Conservation (phyloP, 2,329 filamentous ascomycete species). For the Cordyceps cateniannulata region DNA sequence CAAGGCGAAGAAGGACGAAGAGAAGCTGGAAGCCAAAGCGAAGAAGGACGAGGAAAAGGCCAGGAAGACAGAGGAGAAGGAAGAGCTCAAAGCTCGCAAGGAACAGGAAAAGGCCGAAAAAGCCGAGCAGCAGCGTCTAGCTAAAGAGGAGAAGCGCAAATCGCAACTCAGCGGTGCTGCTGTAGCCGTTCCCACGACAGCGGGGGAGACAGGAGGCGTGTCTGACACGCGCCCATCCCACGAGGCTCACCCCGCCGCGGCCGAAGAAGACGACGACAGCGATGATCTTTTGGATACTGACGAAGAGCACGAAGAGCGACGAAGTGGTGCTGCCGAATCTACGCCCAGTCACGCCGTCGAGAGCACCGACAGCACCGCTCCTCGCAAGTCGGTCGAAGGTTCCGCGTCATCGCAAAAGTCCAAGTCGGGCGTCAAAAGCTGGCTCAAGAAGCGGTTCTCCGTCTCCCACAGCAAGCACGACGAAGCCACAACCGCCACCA, state of each 20-base stretch:
- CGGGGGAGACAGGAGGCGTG: neutral
- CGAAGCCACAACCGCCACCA: neutral
- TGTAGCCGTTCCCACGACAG: slow-evolving; percentile 14
- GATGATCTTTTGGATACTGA: slow-evolving; percentile 16
- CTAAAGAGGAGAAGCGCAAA: slow-evolving; percentile 48
- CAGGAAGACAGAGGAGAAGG: slow-evolving; percentile 22
- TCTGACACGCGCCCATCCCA: neutral
- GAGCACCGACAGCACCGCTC: slow-evolving; percentile 1
- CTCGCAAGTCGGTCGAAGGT: slow-evolving; percentile 13
- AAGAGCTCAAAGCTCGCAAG: slow-evolving; percentile 34
- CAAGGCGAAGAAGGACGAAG: slow-evolving; percentile 6
- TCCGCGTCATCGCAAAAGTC: slow-evolving; percentile 22
- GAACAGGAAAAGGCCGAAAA: slow-evolving; percentile 47
- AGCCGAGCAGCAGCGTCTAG: slow-evolving; percentile 44
- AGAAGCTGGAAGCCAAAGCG: slow-evolving; percentile 33
- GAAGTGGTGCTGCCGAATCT: neutral
- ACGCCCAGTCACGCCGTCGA: neutral
- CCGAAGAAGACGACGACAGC: slow-evolving; percentile 4
- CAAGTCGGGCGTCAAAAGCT: slow-evolving; percentile 41
- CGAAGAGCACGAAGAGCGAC: slow-evolving; percentile 15
- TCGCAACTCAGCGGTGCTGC: slow-evolving; percentile 21
- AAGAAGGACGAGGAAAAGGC: slow-evolving; percentile 27
- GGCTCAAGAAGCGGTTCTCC: slow-evolving; percentile 49
- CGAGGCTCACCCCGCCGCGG: slow-evolving; percentile 14
- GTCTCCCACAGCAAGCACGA: slow-evolving; percentile 33